Evolutionary conservation across 2,329 filamentous ascomycete species (phyloP).

Genomic region (Calonectria hongkongensis): DNA sequence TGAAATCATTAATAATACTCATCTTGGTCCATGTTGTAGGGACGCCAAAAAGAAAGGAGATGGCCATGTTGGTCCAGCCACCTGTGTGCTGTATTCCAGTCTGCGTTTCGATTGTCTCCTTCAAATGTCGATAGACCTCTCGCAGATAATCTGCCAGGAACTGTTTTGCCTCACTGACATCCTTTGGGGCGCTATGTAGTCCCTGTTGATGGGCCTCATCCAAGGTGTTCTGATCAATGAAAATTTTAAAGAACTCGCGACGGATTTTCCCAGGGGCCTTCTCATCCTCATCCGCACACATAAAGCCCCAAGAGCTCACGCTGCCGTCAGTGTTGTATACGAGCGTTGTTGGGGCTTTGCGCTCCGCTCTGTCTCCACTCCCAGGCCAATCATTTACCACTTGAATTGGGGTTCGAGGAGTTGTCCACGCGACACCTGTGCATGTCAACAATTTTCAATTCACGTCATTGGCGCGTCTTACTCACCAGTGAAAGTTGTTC

Average conservation of each 20-base stretch:
- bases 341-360: constrained; percentile 72
- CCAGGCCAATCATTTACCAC: constrained; percentile 73
- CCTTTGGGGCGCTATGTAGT: constrained; percentile 63
- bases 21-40: constrained; percentile 74
- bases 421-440: constrained; percentile 62
- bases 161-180: constrained; percentile 64
- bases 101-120: constrained; percentile 65
- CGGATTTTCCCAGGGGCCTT: constrained; percentile 55
- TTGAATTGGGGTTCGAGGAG: constrained; percentile 64
- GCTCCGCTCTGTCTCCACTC: constrained; percentile 70
- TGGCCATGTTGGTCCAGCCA: constrained; percentile 65
- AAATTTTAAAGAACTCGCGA: constrained; percentile 74
- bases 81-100: constrained; percentile 59
- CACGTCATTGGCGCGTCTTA: not conserved
- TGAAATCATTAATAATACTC: constrained; percentile 71
- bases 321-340: constrained; percentile 66
- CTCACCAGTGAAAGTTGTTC: constrained; percentile 67
- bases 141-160: constrained; percentile 70
- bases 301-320: constrained; percentile 72
- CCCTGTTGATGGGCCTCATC: constrained; percentile 64
- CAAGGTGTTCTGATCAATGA: constrained; percentile 68
- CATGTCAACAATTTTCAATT: constrained; percentile 22
- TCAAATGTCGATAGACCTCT: constrained; percentile 69
- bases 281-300: constrained; percentile 69
- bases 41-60: constrained; percentile 74